Conservation (phyloP, 345 rosid species). For the Crucihimalaya himalaica region DNA sequence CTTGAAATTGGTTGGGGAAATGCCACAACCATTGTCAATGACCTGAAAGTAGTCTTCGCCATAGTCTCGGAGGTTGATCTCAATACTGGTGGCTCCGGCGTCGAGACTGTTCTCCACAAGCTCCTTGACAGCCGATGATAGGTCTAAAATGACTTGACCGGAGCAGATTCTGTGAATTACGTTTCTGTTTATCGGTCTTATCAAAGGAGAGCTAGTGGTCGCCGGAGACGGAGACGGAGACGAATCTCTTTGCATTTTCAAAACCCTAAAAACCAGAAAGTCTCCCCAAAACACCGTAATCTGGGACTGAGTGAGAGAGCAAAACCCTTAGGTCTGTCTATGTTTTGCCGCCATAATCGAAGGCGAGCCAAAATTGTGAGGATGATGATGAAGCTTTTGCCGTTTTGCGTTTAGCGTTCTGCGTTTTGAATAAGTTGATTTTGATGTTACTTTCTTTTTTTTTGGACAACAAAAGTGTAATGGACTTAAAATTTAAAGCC, state of each 20-base stretch:
- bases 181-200: slow-evolving; percentile 72
- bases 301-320: slow-evolving; percentile 10
- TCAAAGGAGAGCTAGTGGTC: slow-evolving; percentile 42
- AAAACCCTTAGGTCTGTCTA: neutral
- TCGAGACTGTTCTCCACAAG: slow-evolving; percentile 96
- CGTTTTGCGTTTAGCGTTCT: neutral
- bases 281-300: neutral
- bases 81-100: slow-evolving; percentile 87
- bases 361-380: neutral
- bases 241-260: slow-evolving; percentile 42
- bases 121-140: slow-evolving; percentile 93
- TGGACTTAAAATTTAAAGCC: neutral
- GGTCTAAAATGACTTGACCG: slow-evolving; percentile 95
- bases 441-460: neutral
- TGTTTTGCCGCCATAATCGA: slow-evolving; percentile 35
- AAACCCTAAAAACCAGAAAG: slow-evolving; percentile 13
- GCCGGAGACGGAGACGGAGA: slow-evolving; percentile 32
- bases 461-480: neutral
- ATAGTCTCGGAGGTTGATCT: slow-evolving; percentile 72
- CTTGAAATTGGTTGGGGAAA: slow-evolving; percentile 83
- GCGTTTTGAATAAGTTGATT: neutral
- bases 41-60: slow-evolving; percentile 91
- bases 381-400: neutral
- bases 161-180: slow-evolving; percentile 82
- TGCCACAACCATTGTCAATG: slow-evolving; percentile 91